Conservation (phyloP, 257 asterid species). For the Petunia axillaris region DNA sequence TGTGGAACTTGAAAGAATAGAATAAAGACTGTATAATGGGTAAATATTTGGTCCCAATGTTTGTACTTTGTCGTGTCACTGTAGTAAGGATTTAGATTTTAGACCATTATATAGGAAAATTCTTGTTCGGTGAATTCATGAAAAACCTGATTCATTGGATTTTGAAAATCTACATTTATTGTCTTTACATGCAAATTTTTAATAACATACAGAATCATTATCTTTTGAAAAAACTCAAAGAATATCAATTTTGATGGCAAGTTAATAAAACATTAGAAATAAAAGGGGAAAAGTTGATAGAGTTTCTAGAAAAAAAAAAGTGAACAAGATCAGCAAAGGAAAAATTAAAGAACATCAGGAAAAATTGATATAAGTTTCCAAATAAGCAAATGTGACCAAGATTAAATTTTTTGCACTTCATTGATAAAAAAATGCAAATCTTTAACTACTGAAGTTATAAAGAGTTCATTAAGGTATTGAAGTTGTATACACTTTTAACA, state of each 20-base stretch:
- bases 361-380: too few relatives aligned
- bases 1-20: not conserved
- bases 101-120: not conserved
- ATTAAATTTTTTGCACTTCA: too few relatives aligned
- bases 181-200: too few relatives aligned
- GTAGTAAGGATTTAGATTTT: not conserved
- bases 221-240: not conserved
- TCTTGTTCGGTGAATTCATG: not conserved
- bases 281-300: not conserved
- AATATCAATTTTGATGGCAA: not conserved
- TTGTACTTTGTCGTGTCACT: not conserved
- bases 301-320: too few relatives aligned
- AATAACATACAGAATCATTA: too few relatives aligned
- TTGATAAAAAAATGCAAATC: too few relatives aligned
- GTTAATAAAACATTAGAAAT: not conserved
- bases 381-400: too few relatives aligned
- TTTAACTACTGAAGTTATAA: too few relatives aligned
- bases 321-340: too few relatives aligned
- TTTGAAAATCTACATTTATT: not conserved
- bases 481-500: too few relatives aligned
- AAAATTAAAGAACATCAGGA: not conserved
- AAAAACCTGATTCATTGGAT: not conserved
- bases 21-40: not conserved
- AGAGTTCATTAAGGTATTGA: not conserved
- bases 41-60: too few relatives aligned